Base-by-base conservation (phyloP, 164 flowering plant genomes). In the Chloranthus sessilifolius region DNA sequence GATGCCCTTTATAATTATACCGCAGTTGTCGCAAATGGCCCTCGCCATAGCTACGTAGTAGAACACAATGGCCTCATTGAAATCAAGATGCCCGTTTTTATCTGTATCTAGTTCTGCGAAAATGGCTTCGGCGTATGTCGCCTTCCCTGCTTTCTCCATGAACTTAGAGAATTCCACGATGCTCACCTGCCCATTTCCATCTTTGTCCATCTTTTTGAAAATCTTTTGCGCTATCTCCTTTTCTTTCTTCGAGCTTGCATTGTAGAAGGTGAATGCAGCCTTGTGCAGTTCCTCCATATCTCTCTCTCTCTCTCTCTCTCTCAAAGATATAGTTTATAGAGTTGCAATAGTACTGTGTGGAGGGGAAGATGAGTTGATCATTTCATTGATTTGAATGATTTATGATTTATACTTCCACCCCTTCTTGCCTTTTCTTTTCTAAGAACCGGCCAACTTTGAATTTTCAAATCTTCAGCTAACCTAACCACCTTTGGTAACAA, bases 131-230 rank as follows among this genome's bases (percentile, higher is more conserved):
- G 9, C 7, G 36, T 9, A 33, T 33, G 12, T 33, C 36, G 9
- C 14, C 14, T 0, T 38, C 42, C 42, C 42, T 38, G 19, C 42
- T 38, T 38, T 38, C 19, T 4, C 42, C 42, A 38, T 38, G 42
- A 15, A 38, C 42, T 11, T 14, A 3, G 17, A 3, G 19, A 38
- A 38, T 8, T 38, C 42, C 19, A 15, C 20, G 20, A 38, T 38
- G 42, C 42, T 38, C 19, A 38, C 42, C 19, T 3, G 42, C 1
- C 42, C 42, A 38, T n/a, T 21, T 38, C 42, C 42, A 38, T 38
- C 42, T 21, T 38, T 38, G 42, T 38, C 42, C 19, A 38, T 38
- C 19, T 38, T 38, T 17, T 15, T 8, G 42, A 38, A 38, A 3
- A 38, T 17, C 42, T 38, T 38, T 21, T 15, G 2, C 42, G 19